phyloP scores from a whole-genome alignment of 2,329 filamentous ascomycete genomes.

The Tolypocladium amazonense region DNA sequence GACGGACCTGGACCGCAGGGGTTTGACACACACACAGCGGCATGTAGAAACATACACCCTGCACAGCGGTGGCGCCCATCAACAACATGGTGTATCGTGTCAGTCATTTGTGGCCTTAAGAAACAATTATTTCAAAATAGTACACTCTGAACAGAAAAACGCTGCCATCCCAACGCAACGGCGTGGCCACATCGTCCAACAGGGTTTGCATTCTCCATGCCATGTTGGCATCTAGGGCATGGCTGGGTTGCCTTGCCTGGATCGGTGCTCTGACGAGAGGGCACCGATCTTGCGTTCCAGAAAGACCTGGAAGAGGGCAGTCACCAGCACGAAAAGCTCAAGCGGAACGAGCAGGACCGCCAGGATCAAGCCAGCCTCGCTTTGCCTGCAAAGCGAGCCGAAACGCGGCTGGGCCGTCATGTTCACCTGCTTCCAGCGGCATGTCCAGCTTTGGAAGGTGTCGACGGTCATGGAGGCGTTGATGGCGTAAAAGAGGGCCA shows the following conservation, averaged over 20 bases:
- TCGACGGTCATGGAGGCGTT: slow-evolving; percentile 41
- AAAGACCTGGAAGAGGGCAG: slow-evolving; percentile 33
- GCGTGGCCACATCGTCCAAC: neutral
- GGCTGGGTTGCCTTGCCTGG: slow-evolving; percentile 22
- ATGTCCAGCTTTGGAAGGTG: slow-evolving; percentile 52
- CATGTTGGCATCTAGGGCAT: slow-evolving; percentile 6
- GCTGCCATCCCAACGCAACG: neutral
- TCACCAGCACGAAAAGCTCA: slow-evolving; percentile 36
- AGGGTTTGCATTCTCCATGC: neutral
- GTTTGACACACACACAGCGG: neutral
- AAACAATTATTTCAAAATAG: neutral
- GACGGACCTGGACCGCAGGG: neutral
- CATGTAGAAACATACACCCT: neutral
- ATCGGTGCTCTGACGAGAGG: slow-evolving; percentile 12
- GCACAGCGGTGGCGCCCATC: neutral
- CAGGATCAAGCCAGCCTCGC: slow-evolving; percentile 41
- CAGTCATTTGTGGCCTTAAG: neutral
- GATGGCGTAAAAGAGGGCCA: slow-evolving; percentile 47
- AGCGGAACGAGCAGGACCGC: slow-evolving; percentile 46
- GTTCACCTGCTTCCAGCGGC: slow-evolving; percentile 44
- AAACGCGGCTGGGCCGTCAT: slow-evolving; percentile 46
- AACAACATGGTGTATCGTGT: neutral
- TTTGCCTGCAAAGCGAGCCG: slow-evolving; percentile 44
- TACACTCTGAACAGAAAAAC: neutral
- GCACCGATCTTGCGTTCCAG: slow-evolving; percentile 29